Evolutionary conservation across 2,329 filamentous ascomycete species (phyloP).

Genomic region (Magnaporthiopsis incrustans): DNA sequence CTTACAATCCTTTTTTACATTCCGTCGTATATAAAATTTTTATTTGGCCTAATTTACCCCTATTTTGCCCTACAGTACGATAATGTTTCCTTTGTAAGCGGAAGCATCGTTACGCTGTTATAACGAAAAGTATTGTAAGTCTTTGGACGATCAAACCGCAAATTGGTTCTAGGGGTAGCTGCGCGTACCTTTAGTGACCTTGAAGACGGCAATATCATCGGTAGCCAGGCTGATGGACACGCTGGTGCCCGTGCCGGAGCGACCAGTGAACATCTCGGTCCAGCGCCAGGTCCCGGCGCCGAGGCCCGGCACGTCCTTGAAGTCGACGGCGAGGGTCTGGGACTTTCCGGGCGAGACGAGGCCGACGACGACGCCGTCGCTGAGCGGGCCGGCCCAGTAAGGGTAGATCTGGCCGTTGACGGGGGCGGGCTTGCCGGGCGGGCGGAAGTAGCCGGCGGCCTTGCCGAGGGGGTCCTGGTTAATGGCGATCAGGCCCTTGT

Average conservation of each 20-base stretch:
- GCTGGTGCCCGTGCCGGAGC: slow-evolving; percentile 15
- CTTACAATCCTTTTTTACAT: too few relatives aligned
- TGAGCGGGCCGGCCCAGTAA: slow-evolving; percentile 32
- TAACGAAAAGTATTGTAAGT: too few relatives aligned
- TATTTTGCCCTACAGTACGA: too few relatives aligned
- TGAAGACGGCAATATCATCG: slow-evolving; percentile 1
- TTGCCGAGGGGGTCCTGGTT: slow-evolving; percentile 20
- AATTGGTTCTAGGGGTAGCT: too few relatives aligned
- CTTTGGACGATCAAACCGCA: too few relatives aligned
- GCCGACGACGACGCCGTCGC: slow-evolving; percentile 26
- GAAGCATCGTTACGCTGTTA: too few relatives aligned
- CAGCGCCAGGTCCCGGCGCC: slow-evolving; percentile 31
- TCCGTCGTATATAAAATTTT: too few relatives aligned
- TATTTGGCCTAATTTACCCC: too few relatives aligned
- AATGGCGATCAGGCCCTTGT: slow-evolving; percentile 20
- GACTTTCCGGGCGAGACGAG: slow-evolving; percentile 28
- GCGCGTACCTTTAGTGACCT: neutral
- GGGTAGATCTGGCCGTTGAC: slow-evolving; percentile 30
- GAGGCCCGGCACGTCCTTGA: slow-evolving; percentile 32
- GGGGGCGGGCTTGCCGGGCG: slow-evolving; percentile 26
- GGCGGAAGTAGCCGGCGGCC: slow-evolving; percentile 17
- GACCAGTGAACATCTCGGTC: slow-evolving; percentile 22
- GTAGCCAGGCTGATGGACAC: slow-evolving; percentile 15
- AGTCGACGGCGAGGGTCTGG: slow-evolving; percentile 34
- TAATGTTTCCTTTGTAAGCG: too few relatives aligned